Percentiles rank a stretch among this genome's conserved stretches.
Evolutionary conservation across 164 flowering plant genomes (phyloP).

Genomic region (Magnolia sinica): DNA sequence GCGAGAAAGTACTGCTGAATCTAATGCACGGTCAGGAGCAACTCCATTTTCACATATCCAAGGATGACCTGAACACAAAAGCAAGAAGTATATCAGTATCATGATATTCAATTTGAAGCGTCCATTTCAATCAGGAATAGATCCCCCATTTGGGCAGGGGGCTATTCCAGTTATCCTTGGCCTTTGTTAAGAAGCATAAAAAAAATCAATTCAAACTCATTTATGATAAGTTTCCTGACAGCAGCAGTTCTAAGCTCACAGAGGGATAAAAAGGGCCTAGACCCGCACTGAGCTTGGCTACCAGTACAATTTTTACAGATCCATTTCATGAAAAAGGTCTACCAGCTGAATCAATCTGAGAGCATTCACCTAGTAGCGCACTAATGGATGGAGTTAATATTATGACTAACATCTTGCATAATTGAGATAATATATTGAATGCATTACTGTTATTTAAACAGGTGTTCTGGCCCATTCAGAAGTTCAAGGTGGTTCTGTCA

Average conservation of each 20-base stretch:
- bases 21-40: constrained; percentile 93
- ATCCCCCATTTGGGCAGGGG: neutral
- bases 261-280: neutral
- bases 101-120: neutral
- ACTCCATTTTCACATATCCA: constrained; percentile 99
- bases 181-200: neutral
- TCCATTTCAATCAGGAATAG: neutral
- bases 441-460: too few relatives aligned
- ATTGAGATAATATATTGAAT: too few relatives aligned
- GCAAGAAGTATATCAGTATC: neutral
- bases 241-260: neutral
- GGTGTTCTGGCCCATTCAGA: too few relatives aligned
- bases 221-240: neutral
- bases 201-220: neutral
- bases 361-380: too few relatives aligned
- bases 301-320: neutral
- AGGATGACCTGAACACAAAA: constrained; percentile 72
- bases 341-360: too few relatives aligned
- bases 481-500: neutral
- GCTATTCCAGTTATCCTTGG: neutral
- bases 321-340: neutral
- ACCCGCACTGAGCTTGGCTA: neutral
- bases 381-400: too few relatives aligned
- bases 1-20: constrained; percentile 97
- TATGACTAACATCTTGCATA: too few relatives aligned